Evolutionary conservation across 768 basidiomycete species (phyloP).

Genomic region (Russula earlei): DNA sequence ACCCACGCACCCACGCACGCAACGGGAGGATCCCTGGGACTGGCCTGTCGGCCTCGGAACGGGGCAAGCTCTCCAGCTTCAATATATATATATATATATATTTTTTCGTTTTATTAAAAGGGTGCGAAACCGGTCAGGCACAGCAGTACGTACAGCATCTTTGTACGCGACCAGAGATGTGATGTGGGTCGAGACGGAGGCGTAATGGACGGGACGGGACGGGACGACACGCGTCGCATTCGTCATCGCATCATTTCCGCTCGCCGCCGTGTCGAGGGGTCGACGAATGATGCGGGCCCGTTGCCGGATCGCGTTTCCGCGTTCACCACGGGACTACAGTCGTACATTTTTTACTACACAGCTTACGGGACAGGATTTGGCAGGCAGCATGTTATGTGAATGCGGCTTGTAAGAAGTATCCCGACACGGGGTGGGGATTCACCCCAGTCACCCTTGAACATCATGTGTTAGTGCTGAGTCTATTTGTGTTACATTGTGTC

Average conservation of each 20-base stretch:
- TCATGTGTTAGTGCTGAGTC: conserved; percentile 3
- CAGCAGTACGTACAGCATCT: no score
- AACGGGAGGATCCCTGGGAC: no score
- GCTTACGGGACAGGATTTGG: neutral
- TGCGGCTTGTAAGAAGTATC: neutral
- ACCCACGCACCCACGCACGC: no score
- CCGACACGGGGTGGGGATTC: neutral
- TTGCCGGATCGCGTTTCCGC: neutral
- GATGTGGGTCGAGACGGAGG: neutral
- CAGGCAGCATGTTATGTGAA: neutral
- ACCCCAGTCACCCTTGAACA: neutral
- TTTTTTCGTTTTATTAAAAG: no score
- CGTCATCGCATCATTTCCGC: conserved; percentile 1
- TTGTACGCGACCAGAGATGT: no score
- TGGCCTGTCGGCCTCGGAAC: no score
- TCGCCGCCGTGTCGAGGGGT: conserved; percentile 1
- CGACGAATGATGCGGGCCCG: neutral
- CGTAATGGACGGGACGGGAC: neutral
- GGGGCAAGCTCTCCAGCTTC: no score
- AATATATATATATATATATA: no score
- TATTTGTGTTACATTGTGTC: conserved; percentile 16
- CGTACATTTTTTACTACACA: neutral
- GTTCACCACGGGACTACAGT: neutral
- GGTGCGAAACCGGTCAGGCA: no score
- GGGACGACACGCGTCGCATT: neutral